Conservation (phyloP, 169 alveolate species). For the Plasmodium adleri region DNA sequence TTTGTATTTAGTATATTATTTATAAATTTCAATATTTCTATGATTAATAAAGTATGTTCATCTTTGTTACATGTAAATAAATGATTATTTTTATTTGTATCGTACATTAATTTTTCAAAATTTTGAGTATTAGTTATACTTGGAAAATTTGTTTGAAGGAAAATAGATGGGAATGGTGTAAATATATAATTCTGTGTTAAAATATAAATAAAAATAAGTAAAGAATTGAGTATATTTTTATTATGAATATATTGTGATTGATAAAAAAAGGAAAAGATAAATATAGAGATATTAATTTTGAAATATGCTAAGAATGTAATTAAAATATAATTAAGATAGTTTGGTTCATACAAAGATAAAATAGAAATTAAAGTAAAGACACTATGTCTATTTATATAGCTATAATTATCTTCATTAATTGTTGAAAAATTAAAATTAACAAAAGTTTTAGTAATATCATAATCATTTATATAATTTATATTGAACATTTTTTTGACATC, state of each 20-base stretch:
- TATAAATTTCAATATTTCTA: conserved; percentile 42
- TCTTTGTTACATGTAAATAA: conserved; percentile 35
- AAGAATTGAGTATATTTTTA: conserved; percentile 23
- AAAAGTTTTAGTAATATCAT: conserved; percentile 14
- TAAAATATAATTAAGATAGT: conserved; percentile 39
- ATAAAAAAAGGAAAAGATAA: conserved; percentile 20
- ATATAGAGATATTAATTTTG: conserved; percentile 23
- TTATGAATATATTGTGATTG: conserved; percentile 67
- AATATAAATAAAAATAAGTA: conserved; percentile 24
- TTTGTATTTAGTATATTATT: conserved; percentile 63
- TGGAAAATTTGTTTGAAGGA: conserved; percentile 26
- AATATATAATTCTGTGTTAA: conserved; percentile 57
- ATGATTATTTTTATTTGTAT: conserved; percentile 18
- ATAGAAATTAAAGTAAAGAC: conserved; percentile 34
- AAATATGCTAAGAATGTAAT: conserved; percentile 47
- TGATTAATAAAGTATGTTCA: conserved; percentile 15
- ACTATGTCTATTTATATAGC: conserved; percentile 39
- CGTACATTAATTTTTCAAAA: conserved; percentile 25
- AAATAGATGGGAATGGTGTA: conserved; percentile 4
- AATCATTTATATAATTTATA: conserved; percentile 32
- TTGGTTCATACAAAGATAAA: conserved; percentile 31
- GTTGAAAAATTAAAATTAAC: conserved; percentile 38
- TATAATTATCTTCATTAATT: conserved; percentile 52
- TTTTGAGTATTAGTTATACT: background rate
- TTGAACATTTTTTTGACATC: conserved; percentile 29